Conservation (phyloP, 345 rosid species). For the Odontarrhena argentea region DNA sequence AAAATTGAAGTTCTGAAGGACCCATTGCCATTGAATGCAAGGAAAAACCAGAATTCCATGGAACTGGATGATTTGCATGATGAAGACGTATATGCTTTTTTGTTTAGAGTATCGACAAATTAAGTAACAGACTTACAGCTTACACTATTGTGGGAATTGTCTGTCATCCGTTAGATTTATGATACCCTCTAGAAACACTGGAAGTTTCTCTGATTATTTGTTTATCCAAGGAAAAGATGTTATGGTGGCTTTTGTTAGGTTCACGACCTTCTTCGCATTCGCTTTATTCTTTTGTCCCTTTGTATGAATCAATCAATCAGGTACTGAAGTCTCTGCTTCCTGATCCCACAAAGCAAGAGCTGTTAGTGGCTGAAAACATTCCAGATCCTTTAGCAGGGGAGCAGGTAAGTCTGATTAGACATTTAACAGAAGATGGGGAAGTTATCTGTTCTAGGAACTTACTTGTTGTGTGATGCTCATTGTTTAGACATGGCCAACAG, state of each 20-base stretch:
- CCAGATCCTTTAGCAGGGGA: slow-evolving; percentile 93
- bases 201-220: no score
- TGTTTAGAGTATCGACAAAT: no score
- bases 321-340: slow-evolving; percentile 72
- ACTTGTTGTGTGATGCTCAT: slow-evolving; percentile 21
- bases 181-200: background rate
- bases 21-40: slow-evolving; percentile 65
- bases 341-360: slow-evolving; percentile 69
- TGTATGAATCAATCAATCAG: slow-evolving; percentile 41
- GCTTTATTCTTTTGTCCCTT: slow-evolving; percentile 7
- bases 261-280: background rate
- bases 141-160: background rate
- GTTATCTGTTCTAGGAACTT: slow-evolving; percentile 18
- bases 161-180: background rate
- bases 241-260: no score
- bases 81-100: slow-evolving; percentile 54
- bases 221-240: no score
- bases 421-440: slow-evolving; percentile 8
- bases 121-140: background rate
- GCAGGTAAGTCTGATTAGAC: slow-evolving; percentile 55
- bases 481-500: slow-evolving; percentile 94
- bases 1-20: slow-evolving; percentile 83
- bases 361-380: slow-evolving; percentile 71
- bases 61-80: slow-evolving; percentile 60
- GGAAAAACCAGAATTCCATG: slow-evolving; percentile 70